Evolutionary conservation across 2,329 filamentous ascomycete species (phyloP), one percentile per base, ranked within the genome.

Genomic region (Nemania sp.): DNA sequence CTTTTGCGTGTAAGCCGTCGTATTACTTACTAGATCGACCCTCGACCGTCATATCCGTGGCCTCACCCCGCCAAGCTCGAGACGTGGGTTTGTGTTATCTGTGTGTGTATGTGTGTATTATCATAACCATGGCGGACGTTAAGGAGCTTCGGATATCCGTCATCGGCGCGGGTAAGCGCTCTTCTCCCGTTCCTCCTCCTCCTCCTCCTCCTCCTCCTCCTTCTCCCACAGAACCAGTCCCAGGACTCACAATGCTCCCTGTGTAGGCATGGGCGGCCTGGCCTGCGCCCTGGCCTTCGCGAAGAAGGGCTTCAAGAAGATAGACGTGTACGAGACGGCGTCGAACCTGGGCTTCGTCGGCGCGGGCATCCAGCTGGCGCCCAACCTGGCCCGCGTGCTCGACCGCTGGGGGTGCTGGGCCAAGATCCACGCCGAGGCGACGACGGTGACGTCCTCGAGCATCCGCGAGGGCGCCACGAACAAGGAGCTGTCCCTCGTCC

Each of bases 311-410:
- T 93, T 94, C 76, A 84, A 80, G 65, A 79, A 89, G 59, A 88
- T 94, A 69, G 80, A 88, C 56, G 85, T 94, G 52, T 94, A 87
- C 73, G 91, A 94, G 73, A 84, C 82, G 37, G 90, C 90, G 0
- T 84, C 87, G 4, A 84, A 86, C 65, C 81, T 94, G 3, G 90
- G 90, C 5, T 94, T 94, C 68, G 90, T 94, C 1, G 91, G 91
- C 21, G 91, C 91, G 1, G 91, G 91, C 5, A 94, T 95, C 66
- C 91, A 96, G 73, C 81, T 94, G 59, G 90, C 91, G 0, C 91
- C 91, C 0, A 96, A 95, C 67, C 90, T 94, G 83, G 87, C 88
- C 3, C 84, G 90, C 2, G 89, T 95, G 9, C 81, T 95, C 12
- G 87, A 91, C 70, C 79, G 82, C 13, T 77, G 93, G 40, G 90